Evolutionary conservation across 495 filamentous ascomycete genomes (phyloP), one percentile per base, ranked within the genome.

Genomic region (Aspergillus bertholletiae): DNA sequence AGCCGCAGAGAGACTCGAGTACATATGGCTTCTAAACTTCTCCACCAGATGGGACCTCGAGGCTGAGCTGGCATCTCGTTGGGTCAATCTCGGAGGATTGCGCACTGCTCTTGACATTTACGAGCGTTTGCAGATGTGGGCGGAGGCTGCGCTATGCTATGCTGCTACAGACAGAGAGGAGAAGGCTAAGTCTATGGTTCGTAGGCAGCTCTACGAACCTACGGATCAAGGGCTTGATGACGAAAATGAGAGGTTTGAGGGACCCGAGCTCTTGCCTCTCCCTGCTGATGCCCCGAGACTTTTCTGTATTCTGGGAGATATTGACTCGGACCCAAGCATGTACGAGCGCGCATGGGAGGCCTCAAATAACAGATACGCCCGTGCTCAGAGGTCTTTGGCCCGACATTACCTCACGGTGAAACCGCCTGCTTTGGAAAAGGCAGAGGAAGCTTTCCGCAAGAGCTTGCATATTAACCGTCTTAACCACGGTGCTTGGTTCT

Each of bases 91-190:
- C 1, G 94, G 94, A 21, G 92, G 89, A 44, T 76, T 99, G 7
- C 81, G 89, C 1, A 92, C 93, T 0, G 94, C 94, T 1, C 79
- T 99, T 11, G 94, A 96, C 47, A 97, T 99, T 61, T 99, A 96
- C 72, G 92, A 96, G 71, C 81, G 94, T 3, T 77, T 99, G 11
- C 85, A 93, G 44, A 87, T 99, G 73, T 97, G 93, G 92, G 88
- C 94, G 9, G 94, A 99, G 72, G 90, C 88, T 8, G 94, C 95
- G 0, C 79, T 99, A 1, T 99, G 94, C 68, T 90, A 87, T 65
- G 88, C 87, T 12, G 82, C 83, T 1, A 88, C 86, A 1, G 90
- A 95, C 34, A 78, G 84, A 40, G 94, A 97, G 70, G 88, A 87
- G 18, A 94, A 92, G 65, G 94, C 90, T 3, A 84, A 79, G 49